These are phyloP conservation scores for Biscogniauxia sp. DNA, from an alignment of 2,329 filamentous ascomycete genomes.

Conservation along the genomic window DNA sequence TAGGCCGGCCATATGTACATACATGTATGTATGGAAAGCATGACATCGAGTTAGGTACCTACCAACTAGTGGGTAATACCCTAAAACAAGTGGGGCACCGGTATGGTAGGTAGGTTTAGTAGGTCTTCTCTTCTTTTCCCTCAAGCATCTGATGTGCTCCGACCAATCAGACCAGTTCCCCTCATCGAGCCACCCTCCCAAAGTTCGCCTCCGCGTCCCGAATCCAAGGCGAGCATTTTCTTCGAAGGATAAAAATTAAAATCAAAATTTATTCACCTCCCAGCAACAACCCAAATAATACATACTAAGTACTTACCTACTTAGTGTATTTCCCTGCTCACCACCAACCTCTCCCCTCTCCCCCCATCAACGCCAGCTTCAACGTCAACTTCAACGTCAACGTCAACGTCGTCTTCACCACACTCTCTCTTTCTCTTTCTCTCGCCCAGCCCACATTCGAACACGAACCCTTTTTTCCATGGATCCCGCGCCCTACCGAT, in stretches of 20 bases:
- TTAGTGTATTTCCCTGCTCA: too few relatives aligned
- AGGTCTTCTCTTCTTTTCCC: neutral
- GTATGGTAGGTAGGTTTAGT: too few relatives aligned
- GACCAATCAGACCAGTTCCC: neutral
- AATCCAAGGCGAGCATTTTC: neutral
- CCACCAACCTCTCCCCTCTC: too few relatives aligned
- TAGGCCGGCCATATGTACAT: too few relatives aligned
- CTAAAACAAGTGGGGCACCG: neutral
- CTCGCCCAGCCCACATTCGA: neutral
- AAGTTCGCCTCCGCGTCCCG: neutral
- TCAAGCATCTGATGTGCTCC: neutral
- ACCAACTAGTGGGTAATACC: too few relatives aligned
- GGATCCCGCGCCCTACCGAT: conserved; percentile 23
- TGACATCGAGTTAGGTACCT: too few relatives aligned
- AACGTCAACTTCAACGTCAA: too few relatives aligned
- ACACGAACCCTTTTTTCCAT: conserved; percentile 7
- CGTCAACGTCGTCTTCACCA: neutral
- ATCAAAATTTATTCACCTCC: too few relatives aligned
- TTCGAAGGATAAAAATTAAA: neutral
- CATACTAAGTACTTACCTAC: too few relatives aligned
- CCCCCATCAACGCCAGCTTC: too few relatives aligned
- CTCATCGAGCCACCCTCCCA: neutral
- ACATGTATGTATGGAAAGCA: too few relatives aligned
- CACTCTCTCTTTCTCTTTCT: neutral
- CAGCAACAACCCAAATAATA: too few relatives aligned